Conservation (phyloP, 2,329 filamentous ascomycete genomes). For the Whalleya microplaca region DNA sequence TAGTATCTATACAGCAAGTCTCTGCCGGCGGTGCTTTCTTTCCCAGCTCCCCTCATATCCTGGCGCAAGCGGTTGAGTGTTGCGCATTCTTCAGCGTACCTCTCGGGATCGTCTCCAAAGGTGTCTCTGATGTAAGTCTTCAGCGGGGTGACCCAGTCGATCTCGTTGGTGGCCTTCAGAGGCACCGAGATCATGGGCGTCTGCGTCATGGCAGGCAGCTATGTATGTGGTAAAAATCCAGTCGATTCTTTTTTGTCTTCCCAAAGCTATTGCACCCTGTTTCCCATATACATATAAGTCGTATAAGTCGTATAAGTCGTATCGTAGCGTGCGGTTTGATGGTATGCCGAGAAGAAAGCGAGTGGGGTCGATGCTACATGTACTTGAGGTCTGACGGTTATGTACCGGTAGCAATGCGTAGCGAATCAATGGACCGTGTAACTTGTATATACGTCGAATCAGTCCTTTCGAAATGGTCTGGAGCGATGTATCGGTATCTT, state of each 20-base stretch:
- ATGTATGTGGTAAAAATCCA: conserved; percentile 9
- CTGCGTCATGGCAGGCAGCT: conserved; percentile 69
- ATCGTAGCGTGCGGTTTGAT: conserved; percentile 1
- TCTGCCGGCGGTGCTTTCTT: conserved; percentile 90
- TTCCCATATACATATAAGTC: conserved; percentile 16
- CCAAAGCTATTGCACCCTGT: background rate
- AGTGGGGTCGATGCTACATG: conserved; percentile 25
- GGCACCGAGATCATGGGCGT: conserved; percentile 95
- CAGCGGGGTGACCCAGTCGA: conserved; percentile 93
- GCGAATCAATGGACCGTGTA: background rate
- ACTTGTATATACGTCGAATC: background rate
- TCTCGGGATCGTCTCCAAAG: conserved; percentile 95
- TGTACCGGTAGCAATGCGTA: no score
- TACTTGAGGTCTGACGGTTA: conserved; percentile 15
- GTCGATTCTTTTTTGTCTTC: conserved; percentile 4
- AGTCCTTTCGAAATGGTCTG: conserved; percentile 9
- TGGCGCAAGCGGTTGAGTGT: conserved; percentile 93
- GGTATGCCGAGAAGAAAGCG: background rate
- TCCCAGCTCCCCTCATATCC: conserved; percentile 97
- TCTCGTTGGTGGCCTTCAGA: conserved; percentile 93
- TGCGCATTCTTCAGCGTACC: conserved; percentile 92
- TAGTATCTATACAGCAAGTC: conserved; percentile 98
- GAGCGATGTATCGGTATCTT: conserved; percentile 5
- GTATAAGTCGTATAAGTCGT: background rate
- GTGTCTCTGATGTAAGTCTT: conserved; percentile 92